Percentiles rank a stretch among this genome's conserved stretches.
These are phyloP conservation scores for Sporisorium graminicola DNA, from an alignment of 1,284 basidiomycete genomes.

Conservation along the genomic window DNA sequence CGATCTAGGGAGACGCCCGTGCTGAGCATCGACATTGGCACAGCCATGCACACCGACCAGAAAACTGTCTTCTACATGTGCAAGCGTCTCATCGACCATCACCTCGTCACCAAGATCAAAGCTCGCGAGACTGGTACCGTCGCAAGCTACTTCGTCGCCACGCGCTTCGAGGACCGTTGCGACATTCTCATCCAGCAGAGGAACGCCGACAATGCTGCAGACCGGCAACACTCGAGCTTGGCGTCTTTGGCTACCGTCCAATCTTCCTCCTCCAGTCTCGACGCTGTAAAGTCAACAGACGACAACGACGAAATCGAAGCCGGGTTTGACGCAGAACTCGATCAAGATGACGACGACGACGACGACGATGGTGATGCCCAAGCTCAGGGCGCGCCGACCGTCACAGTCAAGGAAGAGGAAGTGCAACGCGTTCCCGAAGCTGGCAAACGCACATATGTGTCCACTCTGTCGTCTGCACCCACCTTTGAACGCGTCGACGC, in stretches of 20 bases:
- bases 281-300: neutral
- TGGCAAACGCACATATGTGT: neutral
- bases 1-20: slow-evolving; percentile 82
- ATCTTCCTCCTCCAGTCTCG: neutral
- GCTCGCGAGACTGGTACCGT: slow-evolving; percentile 59
- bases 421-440: slow-evolving; percentile 1
- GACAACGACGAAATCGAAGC: slow-evolving; percentile 8
- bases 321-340: neutral
- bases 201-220: slow-evolving; percentile 25
- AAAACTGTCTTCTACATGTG: slow-evolving; percentile 81
- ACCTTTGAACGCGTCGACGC: slow-evolving; percentile 40
- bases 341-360: slow-evolving; percentile 16
- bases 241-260: neutral
- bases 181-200: slow-evolving; percentile 52
- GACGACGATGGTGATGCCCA: slow-evolving; percentile 14
- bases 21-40: slow-evolving; percentile 81
- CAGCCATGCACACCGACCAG: slow-evolving; percentile 84
- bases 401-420: slow-evolving; percentile 36
- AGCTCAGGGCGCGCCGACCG: slow-evolving; percentile 21
- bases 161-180: slow-evolving; percentile 42
- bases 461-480: slow-evolving; percentile 7
- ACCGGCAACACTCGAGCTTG: slow-evolving; percentile 7
- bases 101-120: slow-evolving; percentile 50
- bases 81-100: slow-evolving; percentile 52
- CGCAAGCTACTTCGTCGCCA: slow-evolving; percentile 50